Evolutionary conservation across 371 early-diverging fungal species (phyloP).

Genomic region (Capillidium rhysosporum): DNA sequence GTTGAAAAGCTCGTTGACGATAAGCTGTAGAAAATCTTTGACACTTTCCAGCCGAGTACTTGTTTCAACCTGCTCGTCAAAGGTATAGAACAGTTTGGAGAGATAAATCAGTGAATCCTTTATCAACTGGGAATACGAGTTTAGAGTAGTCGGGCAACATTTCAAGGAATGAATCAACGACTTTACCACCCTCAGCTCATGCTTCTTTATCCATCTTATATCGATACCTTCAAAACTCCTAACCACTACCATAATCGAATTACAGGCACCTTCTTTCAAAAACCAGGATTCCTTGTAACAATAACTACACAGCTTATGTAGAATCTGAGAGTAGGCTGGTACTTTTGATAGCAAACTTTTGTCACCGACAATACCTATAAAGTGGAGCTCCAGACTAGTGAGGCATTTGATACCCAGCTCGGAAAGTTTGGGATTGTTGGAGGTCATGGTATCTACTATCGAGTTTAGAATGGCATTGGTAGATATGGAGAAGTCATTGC

Average conservation of each 20-base stretch:
- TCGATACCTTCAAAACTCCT: conserved; percentile 68
- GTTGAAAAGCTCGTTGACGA: conserved; percentile 84
- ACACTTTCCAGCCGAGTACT: conserved; percentile 30
- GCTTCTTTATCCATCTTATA: conserved; percentile 72
- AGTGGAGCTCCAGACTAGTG: neutral
- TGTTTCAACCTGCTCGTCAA: conserved; percentile 24
- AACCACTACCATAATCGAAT: conserved; percentile 66
- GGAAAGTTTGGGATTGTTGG: conserved; percentile 36
- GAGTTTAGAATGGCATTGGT: conserved; percentile 53
- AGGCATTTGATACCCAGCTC: conserved; percentile 13
- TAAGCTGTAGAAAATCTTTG: conserved; percentile 39
- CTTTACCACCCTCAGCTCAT: conserved; percentile 80
- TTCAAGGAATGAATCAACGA: conserved; percentile 85
- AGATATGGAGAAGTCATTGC: conserved; percentile 13
- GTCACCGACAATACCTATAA: neutral
- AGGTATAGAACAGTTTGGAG: conserved; percentile 62
- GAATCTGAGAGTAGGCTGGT: conserved; percentile 50
- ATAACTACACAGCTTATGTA: conserved; percentile 54
- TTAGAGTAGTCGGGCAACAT: conserved; percentile 66
- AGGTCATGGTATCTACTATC: conserved; percentile 54
- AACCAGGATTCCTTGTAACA: conserved; percentile 77
- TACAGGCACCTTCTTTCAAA: conserved; percentile 71
- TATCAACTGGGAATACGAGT: conserved; percentile 51
- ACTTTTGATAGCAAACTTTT: neutral
- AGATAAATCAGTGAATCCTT: conserved; percentile 30